Evolutionary conservation across 2,329 filamentous ascomycete species (phyloP), one percentile per base, ranked within the genome.

Genomic region (Sordariomycetes sp.): DNA sequence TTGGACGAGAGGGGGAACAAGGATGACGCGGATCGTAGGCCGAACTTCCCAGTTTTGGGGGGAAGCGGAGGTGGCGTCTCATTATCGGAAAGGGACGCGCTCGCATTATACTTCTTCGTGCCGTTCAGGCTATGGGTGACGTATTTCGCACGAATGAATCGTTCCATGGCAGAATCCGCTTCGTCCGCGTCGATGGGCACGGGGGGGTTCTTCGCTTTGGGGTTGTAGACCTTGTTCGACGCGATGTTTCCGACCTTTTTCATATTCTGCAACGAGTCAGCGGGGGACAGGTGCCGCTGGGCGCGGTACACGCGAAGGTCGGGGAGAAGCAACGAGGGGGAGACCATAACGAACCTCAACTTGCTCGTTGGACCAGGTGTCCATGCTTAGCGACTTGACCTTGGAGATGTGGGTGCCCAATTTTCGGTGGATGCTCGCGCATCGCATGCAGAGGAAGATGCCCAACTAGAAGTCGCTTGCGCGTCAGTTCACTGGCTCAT

Each of bases 351-450:
- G 74, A 77, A 96, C 92, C 74, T 99, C 94, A 62, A 99, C 92
- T 75, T 99, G 94, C 61, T 97, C 94, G 67, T 87, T 87, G 54
- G 89, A 86, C 94, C 94, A 99, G 64, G 88, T 94, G 74, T 99
- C 94, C 92, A 99, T 97, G 72, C 89, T 97, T 75, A 99, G 74
- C 43, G 92, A 97, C 74, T 99, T 99, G 77, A 99, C 91, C 72
- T 99, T 99, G 64, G 92, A 97, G 62, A 99, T 90, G 72, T 99
- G 94, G 48, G 94, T 97, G 61, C 94, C 94, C 67, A 99, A 79
- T 74, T 97, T 97, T 68, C 94, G 89, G 76, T 99, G 94, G 68
- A 97, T 82, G 58, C 91, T 83, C 58, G 92, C 94, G 78, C 94
- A 99, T 70, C 94, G 90, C 89, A 99, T 95, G 75, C 94, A 99